These are phyloP conservation scores for Dioscorea cayenensis DNA, from an alignment of 116 monocot genomes.

Conservation along the genomic window DNA sequence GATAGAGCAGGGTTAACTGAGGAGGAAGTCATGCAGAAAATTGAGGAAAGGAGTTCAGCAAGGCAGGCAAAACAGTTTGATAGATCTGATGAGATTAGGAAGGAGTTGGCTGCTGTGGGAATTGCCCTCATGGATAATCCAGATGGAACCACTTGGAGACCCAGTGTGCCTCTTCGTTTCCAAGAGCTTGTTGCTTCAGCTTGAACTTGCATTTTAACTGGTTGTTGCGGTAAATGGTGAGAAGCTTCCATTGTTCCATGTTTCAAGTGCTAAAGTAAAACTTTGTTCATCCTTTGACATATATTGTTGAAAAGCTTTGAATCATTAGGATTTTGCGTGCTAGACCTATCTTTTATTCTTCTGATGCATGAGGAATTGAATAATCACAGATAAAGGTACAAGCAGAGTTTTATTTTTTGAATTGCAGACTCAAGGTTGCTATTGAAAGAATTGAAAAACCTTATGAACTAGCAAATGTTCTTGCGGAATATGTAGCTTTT, in stretches of 20 bases:
- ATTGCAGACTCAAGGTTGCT: too few species aligned
- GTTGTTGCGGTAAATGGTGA: not conserved
- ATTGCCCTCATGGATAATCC: conserved; percentile 85
- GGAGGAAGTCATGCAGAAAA: conserved; percentile 62
- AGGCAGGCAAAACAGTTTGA: conserved; percentile 62
- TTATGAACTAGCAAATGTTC: too few species aligned
- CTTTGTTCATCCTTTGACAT: not conserved
- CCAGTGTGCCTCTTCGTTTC: conserved; percentile 47
- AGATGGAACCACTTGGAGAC: conserved; percentile 85
- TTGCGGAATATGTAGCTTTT: too few species aligned
- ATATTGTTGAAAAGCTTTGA: too few species aligned
- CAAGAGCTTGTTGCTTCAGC: conserved; percentile 34
- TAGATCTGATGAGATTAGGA: conserved; percentile 86
- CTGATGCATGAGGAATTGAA: too few species aligned
- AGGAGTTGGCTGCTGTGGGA: conserved; percentile 58
- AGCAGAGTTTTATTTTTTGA: too few species aligned
- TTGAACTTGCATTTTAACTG: not conserved
- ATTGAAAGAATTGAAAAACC: too few species aligned
- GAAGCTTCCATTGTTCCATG: not conserved
- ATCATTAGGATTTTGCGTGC: too few species aligned
- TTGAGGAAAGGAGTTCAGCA: conserved; percentile 65
- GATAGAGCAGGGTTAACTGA: conserved; percentile 64
- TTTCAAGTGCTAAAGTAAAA: not conserved
- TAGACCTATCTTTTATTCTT: too few species aligned
- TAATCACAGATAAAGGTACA: too few species aligned